Conservation (phyloP, 2,329 filamentous ascomycete species). For the Fusarium humuli region DNA sequence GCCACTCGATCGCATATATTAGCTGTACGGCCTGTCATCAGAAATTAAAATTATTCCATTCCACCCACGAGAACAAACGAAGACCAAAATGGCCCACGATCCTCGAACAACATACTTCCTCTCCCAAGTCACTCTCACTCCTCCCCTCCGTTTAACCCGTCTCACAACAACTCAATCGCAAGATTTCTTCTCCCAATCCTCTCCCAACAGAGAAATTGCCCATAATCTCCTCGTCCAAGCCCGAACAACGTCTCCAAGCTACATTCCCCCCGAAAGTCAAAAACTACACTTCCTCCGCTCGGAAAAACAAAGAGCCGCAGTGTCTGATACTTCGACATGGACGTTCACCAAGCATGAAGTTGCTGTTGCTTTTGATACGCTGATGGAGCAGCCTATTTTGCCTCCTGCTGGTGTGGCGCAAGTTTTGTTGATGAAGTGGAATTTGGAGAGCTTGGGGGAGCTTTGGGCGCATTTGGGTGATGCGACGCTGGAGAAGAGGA, state of each 20-base stretch:
- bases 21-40: too few relatives aligned
- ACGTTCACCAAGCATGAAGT: constrained; percentile 30
- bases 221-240: constrained; percentile 16
- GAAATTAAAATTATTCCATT: too few relatives aligned
- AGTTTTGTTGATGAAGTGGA: constrained; percentile 1
- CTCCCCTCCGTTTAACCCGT: not conserved
- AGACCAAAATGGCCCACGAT: constrained; percentile 11
- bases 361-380: constrained; percentile 3
- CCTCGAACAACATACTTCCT: constrained; percentile 26
- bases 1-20: too few relatives aligned
- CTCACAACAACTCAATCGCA: constrained; percentile 12
- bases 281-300: constrained; percentile 13
- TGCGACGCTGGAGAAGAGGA: constrained; percentile 18
- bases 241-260: not conserved
- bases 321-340: constrained; percentile 9
- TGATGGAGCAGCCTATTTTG: not conserved
- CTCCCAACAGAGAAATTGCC: not conserved
- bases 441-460: constrained; percentile 5
- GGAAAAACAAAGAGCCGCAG: constrained; percentile 6
- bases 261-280: not conserved
- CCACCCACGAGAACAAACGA: too few relatives aligned
- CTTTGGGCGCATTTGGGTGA: constrained; percentile 27
- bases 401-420: constrained; percentile 21
- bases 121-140: constrained; percentile 10
- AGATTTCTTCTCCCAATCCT: constrained; percentile 10